Base-by-base conservation (phyloP, 805 yeast genomes). In the Ogataea trehaloabstinens region DNA sequence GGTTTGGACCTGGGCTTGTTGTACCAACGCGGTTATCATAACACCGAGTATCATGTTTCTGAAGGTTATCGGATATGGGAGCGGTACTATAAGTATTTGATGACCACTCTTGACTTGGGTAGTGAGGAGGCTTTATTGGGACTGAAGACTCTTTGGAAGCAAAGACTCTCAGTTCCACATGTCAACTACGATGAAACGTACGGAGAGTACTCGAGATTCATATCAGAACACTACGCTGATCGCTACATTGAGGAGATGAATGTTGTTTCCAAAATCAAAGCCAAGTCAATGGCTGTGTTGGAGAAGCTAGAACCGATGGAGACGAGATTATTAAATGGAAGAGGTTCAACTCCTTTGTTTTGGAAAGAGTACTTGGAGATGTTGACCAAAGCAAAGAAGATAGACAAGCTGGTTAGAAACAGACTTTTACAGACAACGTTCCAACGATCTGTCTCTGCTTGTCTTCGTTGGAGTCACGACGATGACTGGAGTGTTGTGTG, bases 131-230 rank as follows among this genome's bases (percentile, higher is more conserved):
- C 30, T 28, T 3, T 36, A 1, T 49, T 42, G 1, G 38, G 46
- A n/a, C 44, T 58, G 25, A 53, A 54, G 12, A 33, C 32, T 13
- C 25, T 60, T 4, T 50, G 56, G 51, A 35, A 61, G 4, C 47
- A 57, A 19, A 53, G 74, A 28, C 49, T 78, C 4, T 28, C 47
- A 2, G 45, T 51, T 7, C 80, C 80, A 0, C 79, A 74, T 51
- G 40, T 49, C 1, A 47, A 55, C 3, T 38, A 74, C 6, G 72
- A 70, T 3, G 61, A 64, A 0, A 67, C 78, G 0, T 69, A 61
- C 46, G 52, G 60, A 7, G 55, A 56, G 1, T 67, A 61, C 31
- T 75, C 80, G 1, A 19, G 53, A 1, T 71, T 73, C 37, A 58
- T 75, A 2, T 58, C 76, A 0, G 25, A 39, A 2, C 28, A 60